A percentile compares a stretch with the other conserved stretches of the same genome.
phyloP scores from a whole-genome alignment of 257 asterid species.

The Jacaranda copaia region DNA sequence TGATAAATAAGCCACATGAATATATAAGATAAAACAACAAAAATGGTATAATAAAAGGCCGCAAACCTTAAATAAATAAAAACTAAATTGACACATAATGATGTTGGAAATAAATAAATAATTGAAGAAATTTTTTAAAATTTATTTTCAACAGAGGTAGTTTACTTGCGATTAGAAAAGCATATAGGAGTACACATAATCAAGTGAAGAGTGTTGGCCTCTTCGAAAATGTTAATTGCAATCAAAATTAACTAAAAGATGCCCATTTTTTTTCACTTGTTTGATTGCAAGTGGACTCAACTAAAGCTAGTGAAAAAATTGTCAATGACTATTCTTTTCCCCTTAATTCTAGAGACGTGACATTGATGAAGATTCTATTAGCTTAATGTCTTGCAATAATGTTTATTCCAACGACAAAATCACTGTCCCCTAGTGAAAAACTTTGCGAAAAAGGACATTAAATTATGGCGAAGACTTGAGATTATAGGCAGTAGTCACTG shows the following conservation, averaged over 20 bases:
- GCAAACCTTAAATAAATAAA: too few relatives aligned
- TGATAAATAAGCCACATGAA: too few relatives aligned
- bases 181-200: not conserved
- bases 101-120: too few relatives aligned
- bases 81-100: too few relatives aligned
- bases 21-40: too few relatives aligned
- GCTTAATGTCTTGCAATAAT: slow-evolving; percentile 1
- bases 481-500: not conserved
- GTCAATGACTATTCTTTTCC: not conserved
- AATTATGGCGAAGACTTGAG: not conserved
- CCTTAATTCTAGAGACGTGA: not conserved
- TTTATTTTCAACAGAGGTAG: too few relatives aligned
- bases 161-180: not conserved
- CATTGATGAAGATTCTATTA: slow-evolving; percentile 5
- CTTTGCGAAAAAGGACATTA: not conserved
- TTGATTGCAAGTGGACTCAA: not conserved
- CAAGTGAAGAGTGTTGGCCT: not conserved
- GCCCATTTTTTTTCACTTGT: not conserved
- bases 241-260: not conserved
- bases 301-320: not conserved
- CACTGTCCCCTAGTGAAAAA: not conserved
- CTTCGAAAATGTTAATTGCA: not conserved
- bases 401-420: not conserved
- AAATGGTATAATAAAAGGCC: too few relatives aligned
- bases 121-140: too few relatives aligned